Evolutionary conservation across 2,329 filamentous ascomycete species (phyloP).

Genomic region (Cadophora sp.): DNA sequence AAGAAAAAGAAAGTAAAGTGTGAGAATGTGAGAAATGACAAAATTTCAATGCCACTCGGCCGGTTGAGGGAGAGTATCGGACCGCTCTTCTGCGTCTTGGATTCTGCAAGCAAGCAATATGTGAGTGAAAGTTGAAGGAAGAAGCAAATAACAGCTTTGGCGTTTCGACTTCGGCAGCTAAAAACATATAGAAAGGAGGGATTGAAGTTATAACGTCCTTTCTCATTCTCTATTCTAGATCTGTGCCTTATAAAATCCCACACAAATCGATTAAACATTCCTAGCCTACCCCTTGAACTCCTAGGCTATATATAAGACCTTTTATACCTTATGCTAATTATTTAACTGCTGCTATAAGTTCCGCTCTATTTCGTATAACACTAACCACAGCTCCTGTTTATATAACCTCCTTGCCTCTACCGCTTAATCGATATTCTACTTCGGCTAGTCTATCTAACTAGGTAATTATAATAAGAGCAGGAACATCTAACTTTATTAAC

Average conservation of each 20-base stretch:
- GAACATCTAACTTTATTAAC: constrained; percentile 81
- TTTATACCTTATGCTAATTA: constrained; percentile 39
- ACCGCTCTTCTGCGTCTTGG: background rate
- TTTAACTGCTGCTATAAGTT: constrained; percentile 61
- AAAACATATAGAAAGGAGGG: background rate
- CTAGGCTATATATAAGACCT: constrained; percentile 39
- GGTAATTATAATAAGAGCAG: constrained; percentile 82
- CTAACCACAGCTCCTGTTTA: constrained; percentile 95
- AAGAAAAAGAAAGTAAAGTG: background rate
- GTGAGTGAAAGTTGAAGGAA: too few relatives aligned
- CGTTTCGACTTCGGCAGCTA: background rate
- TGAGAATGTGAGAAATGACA: background rate
- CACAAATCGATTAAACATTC: background rate
- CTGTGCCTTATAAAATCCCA: background rate
- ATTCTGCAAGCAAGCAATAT: background rate
- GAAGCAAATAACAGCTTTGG: too few relatives aligned
- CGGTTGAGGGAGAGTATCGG: background rate
- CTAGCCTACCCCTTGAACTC: constrained; percentile 13
- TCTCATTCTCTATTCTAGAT: background rate
- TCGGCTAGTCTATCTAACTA: constrained; percentile 93
- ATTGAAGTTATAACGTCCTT: background rate
- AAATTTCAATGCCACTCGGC: background rate
- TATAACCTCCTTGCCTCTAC: constrained; percentile 84
- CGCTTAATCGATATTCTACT: constrained; percentile 89
- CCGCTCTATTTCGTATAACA: constrained; percentile 84